Base-by-base conservation (phyloP, 257 asterid species). In the Orobanche coerulescens region DNA sequence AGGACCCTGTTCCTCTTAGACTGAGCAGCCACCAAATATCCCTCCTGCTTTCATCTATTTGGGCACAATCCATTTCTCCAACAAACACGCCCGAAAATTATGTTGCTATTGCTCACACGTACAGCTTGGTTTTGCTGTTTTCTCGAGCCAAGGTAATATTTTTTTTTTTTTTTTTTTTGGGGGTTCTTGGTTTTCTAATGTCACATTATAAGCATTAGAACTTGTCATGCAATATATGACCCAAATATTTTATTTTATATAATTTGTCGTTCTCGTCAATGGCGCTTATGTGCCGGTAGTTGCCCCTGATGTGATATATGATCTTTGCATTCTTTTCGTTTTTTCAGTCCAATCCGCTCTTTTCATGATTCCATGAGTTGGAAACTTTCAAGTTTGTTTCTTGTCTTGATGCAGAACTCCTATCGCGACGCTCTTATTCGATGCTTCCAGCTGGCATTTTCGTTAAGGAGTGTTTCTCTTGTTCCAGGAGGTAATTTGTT, bases 91-190 rank as follows among this genome's bases (percentile, higher is more conserved):
- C 97, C 6, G 95, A 83, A 76, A 88, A 92, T 79, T 89, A 68
- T 44, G 98, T 88, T 62, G 98, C 98, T 67, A 84, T 92, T 64
- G 94, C 98, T 73, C 98, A 92, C 83, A 88, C 97, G 40, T 92
- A 75, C 82, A 84, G 97, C 81, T 67, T 92, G 77, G 79, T 92
- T 72, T 69, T 89, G 73, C 81, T 92, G 72, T 89, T 92, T 70
- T 82, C 98, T 67, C 80, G 94, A 63, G 89, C 94, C 65, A 92
- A 92, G 98, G 98, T 92, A 79, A 71, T 65, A 62, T 61, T 26
- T 11, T 23, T 4, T 23, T 14, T 20, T 49, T 14, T 20, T 49
- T 48, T 2, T 48, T 6, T 11, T 24, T 22, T 13, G 16, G n/a
- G n/a, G n/a, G n/a, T n/a, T n/a, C 11, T 23, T 51, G 12, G 9